phyloP scores from a whole-genome alignment of 2,329 filamentous ascomycete genomes.

The Verticillium klebahnii region DNA sequence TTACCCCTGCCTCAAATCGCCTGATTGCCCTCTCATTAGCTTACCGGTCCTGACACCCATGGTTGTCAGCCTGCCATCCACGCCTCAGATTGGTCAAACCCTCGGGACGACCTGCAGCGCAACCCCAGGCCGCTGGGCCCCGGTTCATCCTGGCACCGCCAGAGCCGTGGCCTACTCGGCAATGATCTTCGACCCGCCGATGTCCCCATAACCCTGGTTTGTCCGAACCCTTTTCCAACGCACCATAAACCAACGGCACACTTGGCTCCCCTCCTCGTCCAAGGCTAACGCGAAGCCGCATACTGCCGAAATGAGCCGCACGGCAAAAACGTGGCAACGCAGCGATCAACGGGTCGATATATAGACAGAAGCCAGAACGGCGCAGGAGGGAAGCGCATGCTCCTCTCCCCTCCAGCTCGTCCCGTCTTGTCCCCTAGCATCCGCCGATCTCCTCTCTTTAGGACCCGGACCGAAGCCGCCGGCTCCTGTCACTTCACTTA shows the following conservation, averaged over 20 bases:
- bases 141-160: background rate
- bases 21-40: background rate
- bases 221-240: background rate
- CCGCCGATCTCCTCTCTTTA: background rate
- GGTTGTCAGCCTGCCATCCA: background rate
- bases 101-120: background rate
- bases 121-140: background rate
- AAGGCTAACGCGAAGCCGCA: background rate
- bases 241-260: background rate
- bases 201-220: background rate
- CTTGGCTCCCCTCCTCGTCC: background rate
- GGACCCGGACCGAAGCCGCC: background rate
- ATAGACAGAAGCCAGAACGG: background rate
- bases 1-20: background rate
- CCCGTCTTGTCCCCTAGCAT: background rate
- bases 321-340: background rate
- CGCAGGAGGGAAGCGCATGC: background rate
- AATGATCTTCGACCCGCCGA: background rate
- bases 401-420: background rate
- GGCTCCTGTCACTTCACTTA: background rate
- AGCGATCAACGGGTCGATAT: background rate
- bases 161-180: background rate
- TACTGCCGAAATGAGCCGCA: background rate
- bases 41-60: background rate
- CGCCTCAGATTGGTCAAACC: background rate